Conservation (phyloP, 495 filamentous ascomycete species). For the Geoglossum glabrum region DNA sequence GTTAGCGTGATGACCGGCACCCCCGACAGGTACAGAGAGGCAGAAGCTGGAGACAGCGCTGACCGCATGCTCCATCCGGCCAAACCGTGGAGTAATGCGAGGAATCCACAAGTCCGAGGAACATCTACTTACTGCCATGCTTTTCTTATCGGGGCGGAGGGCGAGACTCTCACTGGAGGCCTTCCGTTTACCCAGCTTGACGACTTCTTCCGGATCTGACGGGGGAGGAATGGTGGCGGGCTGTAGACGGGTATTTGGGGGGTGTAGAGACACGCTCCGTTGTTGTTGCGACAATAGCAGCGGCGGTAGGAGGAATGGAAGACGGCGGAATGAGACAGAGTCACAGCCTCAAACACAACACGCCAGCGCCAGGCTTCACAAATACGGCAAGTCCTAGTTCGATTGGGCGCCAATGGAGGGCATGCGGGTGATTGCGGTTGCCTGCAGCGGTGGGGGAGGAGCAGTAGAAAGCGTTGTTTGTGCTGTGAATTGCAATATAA, state of each 20-base stretch:
- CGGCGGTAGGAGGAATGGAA: not conserved
- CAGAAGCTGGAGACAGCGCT: not conserved
- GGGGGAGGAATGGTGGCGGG: not conserved
- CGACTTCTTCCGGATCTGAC: not conserved
- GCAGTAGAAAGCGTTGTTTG: too few relatives aligned
- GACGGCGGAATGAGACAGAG: not conserved
- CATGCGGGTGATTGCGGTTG: not conserved
- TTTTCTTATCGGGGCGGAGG: conserved; percentile 51
- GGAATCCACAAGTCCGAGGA: not conserved
- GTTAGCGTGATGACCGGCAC: not conserved
- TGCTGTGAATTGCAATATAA: too few relatives aligned
- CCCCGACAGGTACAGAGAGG: not conserved
- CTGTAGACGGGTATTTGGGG: not conserved
- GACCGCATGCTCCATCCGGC: not conserved
- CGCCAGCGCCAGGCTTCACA: not conserved
- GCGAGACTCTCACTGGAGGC: conserved; percentile 51
- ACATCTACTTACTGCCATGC: conserved; percentile 52
- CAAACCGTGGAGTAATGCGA: not conserved
- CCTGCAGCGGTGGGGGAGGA: not conserved
- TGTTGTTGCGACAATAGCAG: not conserved
- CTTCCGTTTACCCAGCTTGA: conserved; percentile 74
- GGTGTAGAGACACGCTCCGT: not conserved
- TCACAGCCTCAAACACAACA: not conserved
- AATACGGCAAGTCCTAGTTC: not conserved
- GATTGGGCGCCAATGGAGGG: not conserved